A percentile compares a stretch with the other conserved stretches of the same genome.
phyloP scores from a whole-genome alignment of 176 grass and related monocot species.

The Musa acuminata region DNA sequence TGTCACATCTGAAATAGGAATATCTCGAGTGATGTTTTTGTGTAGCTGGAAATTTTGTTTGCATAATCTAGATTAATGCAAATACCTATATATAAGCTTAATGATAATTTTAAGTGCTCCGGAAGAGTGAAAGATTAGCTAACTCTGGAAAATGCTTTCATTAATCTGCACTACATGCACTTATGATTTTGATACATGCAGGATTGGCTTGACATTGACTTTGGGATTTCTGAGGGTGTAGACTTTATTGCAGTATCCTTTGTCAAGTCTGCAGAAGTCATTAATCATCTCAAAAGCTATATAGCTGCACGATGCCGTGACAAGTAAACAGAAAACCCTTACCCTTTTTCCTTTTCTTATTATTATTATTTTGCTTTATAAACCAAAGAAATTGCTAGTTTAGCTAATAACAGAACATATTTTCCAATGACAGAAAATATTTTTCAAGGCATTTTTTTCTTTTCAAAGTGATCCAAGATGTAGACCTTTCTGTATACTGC shows the following conservation, averaged over 20 bases:
- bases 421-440: too few relatives aligned
- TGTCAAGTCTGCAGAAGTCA: constrained; percentile 96
- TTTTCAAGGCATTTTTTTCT: too few relatives aligned
- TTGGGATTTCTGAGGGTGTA: constrained; percentile 87
- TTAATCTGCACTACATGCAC: not conserved
- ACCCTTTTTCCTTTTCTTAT: not conserved
- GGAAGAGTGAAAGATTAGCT: not conserved
- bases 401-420: not conserved
- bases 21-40: not conserved
- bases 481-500: too few relatives aligned
- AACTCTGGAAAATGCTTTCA: not conserved
- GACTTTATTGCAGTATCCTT: constrained; percentile 98
- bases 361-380: not conserved
- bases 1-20: not conserved
- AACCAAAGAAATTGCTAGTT: not conserved
- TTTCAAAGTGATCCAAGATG: too few relatives aligned
- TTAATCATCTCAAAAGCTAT: constrained; percentile 94
- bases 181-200: constrained; percentile 30
- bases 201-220: constrained; percentile 99
- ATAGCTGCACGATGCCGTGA: constrained; percentile 70
- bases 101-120: too few relatives aligned
- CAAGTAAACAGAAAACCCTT: constrained; percentile 32
- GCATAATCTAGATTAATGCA: not conserved
- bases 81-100: not conserved
- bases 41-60: not conserved